phyloP scores from a whole-genome alignment of 176 grass and related monocot genomes.

The Eragrostis nindensis region DNA sequence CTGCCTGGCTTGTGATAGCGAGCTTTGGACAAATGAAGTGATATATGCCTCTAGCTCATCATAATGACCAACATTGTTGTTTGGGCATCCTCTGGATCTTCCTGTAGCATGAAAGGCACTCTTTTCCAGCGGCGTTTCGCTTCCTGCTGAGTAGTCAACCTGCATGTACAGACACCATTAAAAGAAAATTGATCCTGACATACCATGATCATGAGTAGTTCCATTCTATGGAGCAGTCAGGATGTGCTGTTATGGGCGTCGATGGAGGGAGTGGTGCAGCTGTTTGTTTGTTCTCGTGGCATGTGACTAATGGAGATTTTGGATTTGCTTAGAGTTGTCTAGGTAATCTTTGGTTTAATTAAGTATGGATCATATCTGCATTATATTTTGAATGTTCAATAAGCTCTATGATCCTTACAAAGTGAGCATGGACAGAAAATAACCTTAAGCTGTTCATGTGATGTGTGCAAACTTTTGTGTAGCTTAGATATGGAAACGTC shows the following conservation, averaged over 20 bases:
- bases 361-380: too few relatives aligned
- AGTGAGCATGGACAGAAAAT: slow-evolving; percentile 13
- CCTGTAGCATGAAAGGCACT: neutral
- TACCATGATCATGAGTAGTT: slow-evolving; percentile 4
- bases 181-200: slow-evolving; percentile 6
- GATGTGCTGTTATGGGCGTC: too few relatives aligned
- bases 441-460: slow-evolving; percentile 37
- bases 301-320: too few relatives aligned
- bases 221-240: neutral
- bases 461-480: slow-evolving; percentile 5
- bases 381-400: too few relatives aligned
- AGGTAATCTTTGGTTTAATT: too few relatives aligned
- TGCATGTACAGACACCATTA: slow-evolving; percentile 23
- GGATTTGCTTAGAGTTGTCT: too few relatives aligned
- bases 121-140: slow-evolving; percentile 23
- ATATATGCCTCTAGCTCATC: slow-evolving; percentile 28
- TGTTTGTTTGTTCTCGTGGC: too few relatives aligned
- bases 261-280: too few relatives aligned
- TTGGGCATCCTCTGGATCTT: neutral
- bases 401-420: slow-evolving; percentile 7
- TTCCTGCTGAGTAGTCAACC: slow-evolving; percentile 16
- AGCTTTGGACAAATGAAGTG: slow-evolving; percentile 44
- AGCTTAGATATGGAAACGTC: slow-evolving; percentile 16
- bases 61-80: slow-evolving; percentile 3
- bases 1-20: slow-evolving; percentile 39